A percentile compares a stretch with the other conserved stretches of the same genome.
phyloP scores from a whole-genome alignment of 208 protist species.

The Leishmania mexicana region DNA sequence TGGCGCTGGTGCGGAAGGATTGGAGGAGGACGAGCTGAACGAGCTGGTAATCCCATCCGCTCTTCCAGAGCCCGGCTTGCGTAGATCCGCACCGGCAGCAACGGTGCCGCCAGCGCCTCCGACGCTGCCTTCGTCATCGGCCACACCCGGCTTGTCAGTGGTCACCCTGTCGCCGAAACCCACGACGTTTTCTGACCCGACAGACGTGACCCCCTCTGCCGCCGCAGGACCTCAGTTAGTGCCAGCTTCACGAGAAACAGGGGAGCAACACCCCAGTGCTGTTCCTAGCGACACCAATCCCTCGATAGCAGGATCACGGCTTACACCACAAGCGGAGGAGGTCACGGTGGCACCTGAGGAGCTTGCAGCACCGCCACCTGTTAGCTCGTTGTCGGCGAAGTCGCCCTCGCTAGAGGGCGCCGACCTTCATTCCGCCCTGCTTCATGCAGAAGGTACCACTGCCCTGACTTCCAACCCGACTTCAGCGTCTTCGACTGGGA shows the following conservation, averaged over 20 bases:
- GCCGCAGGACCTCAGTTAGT: neutral
- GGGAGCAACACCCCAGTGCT: neutral
- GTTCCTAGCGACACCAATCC: neutral
- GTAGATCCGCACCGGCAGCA: neutral
- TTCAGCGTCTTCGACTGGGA: neutral
- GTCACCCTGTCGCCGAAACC: neutral
- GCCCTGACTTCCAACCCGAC: neutral
- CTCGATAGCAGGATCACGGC: neutral
- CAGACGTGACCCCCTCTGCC: neutral
- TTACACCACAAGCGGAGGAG: neutral
- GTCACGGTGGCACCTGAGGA: neutral
- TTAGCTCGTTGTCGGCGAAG: neutral
- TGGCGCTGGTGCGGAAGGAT: neutral
- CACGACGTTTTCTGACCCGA: neutral
- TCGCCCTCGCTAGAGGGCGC: neutral
- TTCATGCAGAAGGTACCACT: neutral
- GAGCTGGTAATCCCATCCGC: neutral
- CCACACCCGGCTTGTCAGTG: neutral
- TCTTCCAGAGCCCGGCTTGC: neutral
- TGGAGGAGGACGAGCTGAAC: constrained; percentile 12
- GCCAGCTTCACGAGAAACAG: constrained; percentile 2
- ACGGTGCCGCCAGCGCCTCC: neutral
- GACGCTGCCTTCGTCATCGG: neutral
- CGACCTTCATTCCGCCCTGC: neutral
- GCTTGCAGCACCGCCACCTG: neutral